These are phyloP conservation scores for Ustanciosporium gigantosporum DNA, from an alignment of 1,284 basidiomycete genomes.

Conservation along the genomic window DNA sequence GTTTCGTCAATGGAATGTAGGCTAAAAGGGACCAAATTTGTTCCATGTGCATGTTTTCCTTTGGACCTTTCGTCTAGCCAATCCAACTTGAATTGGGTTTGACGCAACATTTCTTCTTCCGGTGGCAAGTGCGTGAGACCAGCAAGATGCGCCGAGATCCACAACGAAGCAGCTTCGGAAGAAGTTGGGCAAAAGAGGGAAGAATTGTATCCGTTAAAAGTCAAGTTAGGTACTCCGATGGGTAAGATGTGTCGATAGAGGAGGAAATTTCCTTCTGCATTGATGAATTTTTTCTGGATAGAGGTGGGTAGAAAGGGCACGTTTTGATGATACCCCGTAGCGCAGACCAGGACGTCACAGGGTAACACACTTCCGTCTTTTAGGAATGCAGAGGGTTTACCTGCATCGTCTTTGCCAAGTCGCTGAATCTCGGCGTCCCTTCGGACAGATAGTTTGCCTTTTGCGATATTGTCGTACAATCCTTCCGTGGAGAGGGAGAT, in stretches of 20 bases:
- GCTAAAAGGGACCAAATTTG: slow-evolving; percentile 52
- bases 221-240: slow-evolving; percentile 34
- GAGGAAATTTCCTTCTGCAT: slow-evolving; percentile 44
- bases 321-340: slow-evolving; percentile 49
- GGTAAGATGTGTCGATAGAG: slow-evolving; percentile 47
- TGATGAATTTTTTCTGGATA: slow-evolving; percentile 36
- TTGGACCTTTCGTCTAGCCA: slow-evolving; percentile 44
- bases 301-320: slow-evolving; percentile 35
- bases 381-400: slow-evolving; percentile 16
- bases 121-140: slow-evolving; percentile 31
- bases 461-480: slow-evolving; percentile 40
- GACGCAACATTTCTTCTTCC: slow-evolving; percentile 15
- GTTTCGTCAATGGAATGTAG: slow-evolving; percentile 52
- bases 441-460: slow-evolving; percentile 9
- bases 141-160: slow-evolving; percentile 46
- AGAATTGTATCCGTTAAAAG: slow-evolving; percentile 52
- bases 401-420: slow-evolving; percentile 1
- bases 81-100: slow-evolving; percentile 28
- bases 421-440: slow-evolving; percentile 28
- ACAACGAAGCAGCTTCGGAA: slow-evolving; percentile 46
- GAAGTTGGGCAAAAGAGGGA: slow-evolving; percentile 49
- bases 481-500: slow-evolving; percentile 50
- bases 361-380: slow-evolving; percentile 20
- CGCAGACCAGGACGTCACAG: slow-evolving; percentile 41
- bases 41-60: slow-evolving; percentile 46